phyloP scores from a whole-genome alignment of 768 basidiomycete species.

The Suillus luteus region DNA sequence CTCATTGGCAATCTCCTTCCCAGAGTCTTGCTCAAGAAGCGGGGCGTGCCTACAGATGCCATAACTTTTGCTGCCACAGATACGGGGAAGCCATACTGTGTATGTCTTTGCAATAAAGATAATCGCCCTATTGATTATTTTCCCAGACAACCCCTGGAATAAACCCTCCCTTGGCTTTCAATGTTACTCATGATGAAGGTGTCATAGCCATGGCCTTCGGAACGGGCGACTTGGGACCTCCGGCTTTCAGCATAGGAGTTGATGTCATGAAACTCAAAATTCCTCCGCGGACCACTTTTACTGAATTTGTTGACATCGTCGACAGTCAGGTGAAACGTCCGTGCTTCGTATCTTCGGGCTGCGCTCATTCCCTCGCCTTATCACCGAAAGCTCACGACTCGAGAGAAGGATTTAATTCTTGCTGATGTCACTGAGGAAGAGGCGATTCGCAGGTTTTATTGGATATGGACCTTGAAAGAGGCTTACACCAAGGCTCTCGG shows the following conservation, averaged over 20 bases:
- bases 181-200: slow-evolving; percentile 80
- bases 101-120: slow-evolving; percentile 34
- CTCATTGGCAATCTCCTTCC: slow-evolving; percentile 77
- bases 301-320: slow-evolving; percentile 63
- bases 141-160: slow-evolving; percentile 45
- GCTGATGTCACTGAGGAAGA: slow-evolving; percentile 47
- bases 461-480: slow-evolving; percentile 91
- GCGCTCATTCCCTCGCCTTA: slow-evolving; percentile 15
- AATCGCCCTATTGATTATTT: slow-evolving; percentile 13
- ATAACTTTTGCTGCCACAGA: slow-evolving; percentile 60
- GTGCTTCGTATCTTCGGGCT: not conserved
- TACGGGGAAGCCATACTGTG: slow-evolving; percentile 78
- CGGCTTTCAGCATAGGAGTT: slow-evolving; percentile 61
- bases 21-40: slow-evolving; percentile 60
- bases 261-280: slow-evolving; percentile 80
- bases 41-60: slow-evolving; percentile 47
- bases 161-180: slow-evolving; percentile 68
- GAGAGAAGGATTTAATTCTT: slow-evolving; percentile 37
- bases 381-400: slow-evolving; percentile 40
- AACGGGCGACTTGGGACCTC: slow-evolving; percentile 51
- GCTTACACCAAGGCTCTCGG: slow-evolving; percentile 91
- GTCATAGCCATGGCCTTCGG: slow-evolving; percentile 67
- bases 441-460: slow-evolving; percentile 66
- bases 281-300: slow-evolving; percentile 57
- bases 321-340: slow-evolving; percentile 57